Evolutionary conservation across 2,329 filamentous ascomycete species (phyloP).

Genomic region (Trichoderma atroviride): DNA sequence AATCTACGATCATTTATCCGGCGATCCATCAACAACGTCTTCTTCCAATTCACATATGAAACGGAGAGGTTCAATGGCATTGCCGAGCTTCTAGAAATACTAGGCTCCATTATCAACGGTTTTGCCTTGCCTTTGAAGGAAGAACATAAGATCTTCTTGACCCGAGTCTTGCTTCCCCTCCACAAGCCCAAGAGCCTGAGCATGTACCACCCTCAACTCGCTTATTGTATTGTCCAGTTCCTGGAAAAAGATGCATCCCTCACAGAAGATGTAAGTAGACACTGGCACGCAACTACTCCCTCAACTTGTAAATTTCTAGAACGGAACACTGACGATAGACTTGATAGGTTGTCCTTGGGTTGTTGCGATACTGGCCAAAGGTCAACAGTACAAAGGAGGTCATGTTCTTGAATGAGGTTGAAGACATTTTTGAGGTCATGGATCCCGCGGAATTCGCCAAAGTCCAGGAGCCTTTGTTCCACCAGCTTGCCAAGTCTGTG

Average conservation of each 20-base stretch:
- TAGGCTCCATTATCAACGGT: slow-evolving; percentile 98
- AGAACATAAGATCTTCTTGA: slow-evolving; percentile 97
- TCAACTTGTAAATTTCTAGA: background rate
- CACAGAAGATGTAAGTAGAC: slow-evolving; percentile 82
- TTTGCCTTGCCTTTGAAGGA: slow-evolving; percentile 97
- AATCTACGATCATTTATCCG: slow-evolving; percentile 97
- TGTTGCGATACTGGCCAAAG: slow-evolving; percentile 98
- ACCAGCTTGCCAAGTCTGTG: slow-evolving; percentile 95
- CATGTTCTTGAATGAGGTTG: slow-evolving; percentile 99
- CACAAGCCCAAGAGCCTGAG: slow-evolving; percentile 99
- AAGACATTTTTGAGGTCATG: slow-evolving; percentile 99
- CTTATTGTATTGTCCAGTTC: slow-evolving; percentile 99
- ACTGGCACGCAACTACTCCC: background rate
- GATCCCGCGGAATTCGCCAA: slow-evolving; percentile 98
- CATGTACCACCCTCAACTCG: slow-evolving; percentile 99
- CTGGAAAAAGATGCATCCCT: slow-evolving; percentile 95
- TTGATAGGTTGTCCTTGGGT: slow-evolving; percentile 80
- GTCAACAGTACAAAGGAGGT: slow-evolving; percentile 99
- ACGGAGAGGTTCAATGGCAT: slow-evolving; percentile 99
- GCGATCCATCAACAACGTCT: slow-evolving; percentile 99
- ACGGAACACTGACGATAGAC: background rate
- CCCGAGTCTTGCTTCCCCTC: slow-evolving; percentile 85
- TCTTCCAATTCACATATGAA: slow-evolving; percentile 99
- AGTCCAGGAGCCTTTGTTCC: slow-evolving; percentile 96
- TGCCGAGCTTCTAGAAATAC: slow-evolving; percentile 91